Base-by-base conservation (phyloP, 163 green algal genomes). In the Scenedesmus sp. region DNA sequence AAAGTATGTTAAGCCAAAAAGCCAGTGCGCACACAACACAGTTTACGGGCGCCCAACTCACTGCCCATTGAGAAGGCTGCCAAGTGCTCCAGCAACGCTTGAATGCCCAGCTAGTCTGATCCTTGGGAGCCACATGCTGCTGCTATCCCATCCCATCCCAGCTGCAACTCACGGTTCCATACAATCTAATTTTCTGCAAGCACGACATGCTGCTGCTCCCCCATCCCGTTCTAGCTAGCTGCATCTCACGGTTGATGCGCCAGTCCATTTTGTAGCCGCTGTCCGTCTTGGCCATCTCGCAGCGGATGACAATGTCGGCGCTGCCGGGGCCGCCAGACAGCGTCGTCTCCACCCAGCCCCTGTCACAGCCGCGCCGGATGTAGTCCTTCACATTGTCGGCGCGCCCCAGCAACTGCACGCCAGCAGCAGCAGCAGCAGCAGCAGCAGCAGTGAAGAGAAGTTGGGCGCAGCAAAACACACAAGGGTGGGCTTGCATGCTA, bases 361-460 rank as follows among this genome's bases (percentile, higher is more conserved):
- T 79, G 20, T 92, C 76, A 46, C 94, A 77, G 15, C 97, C 97
- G 1, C 96, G 94, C 7, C 96, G 94, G 64, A 99, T 96, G 89
- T 97, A 99, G 2, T 98, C 96, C 0, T 89, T 93, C 4, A 99
- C 74, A 70, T 97, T 96, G 55, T 98, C 97, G 6, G 97, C 97
- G 4, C 98, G 95, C 0, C 96, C 98, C 52, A 99, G 95, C 20
- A 98, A 92, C 95, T 99, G 94, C 18, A 81, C 57, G 52, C 3
- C 12, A 88, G 20, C 20, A 55, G 54, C 86, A 18, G 1, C 2
- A 12, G 52, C 79, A 9, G 66, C 12, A 3, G 9, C 4, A 13
- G 16, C 26, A 12, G 79, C 79, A 86, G 2, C 3, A 83, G n/a
- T 10, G 62, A 73, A 46, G 34, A 46, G 34, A 64, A 64, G 7